phyloP scores from a whole-genome alignment of 352 stramenopile genomes.

The Phytophthora europaea region DNA sequence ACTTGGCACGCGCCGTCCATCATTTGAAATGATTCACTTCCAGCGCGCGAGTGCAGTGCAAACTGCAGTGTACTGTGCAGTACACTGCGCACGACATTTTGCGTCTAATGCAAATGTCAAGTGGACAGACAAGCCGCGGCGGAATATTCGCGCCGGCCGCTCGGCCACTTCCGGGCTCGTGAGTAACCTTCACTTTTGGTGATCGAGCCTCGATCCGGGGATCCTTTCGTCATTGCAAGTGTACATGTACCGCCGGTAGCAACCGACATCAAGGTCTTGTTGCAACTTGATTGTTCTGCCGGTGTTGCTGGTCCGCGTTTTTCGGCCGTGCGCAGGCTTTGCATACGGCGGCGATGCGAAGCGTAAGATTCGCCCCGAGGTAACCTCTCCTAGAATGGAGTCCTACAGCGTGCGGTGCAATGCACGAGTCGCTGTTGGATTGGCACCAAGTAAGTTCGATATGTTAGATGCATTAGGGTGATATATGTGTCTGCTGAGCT shows the following conservation, averaged over 20 bases:
- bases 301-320: neutral
- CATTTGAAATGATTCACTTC: constrained; percentile 2
- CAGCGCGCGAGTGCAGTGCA: constrained; percentile 1
- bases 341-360: neutral
- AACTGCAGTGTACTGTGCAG: neutral
- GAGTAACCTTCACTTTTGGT: constrained; percentile 22
- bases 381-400: too few species aligned
- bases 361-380: too few species aligned
- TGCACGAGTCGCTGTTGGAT: too few species aligned
- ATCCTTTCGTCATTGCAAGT: neutral
- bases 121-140: constrained; percentile 18
- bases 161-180: neutral
- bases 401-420: too few species aligned
- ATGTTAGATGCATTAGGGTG: too few species aligned
- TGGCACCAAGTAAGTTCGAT: too few species aligned
- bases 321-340: neutral
- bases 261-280: neutral
- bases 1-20: neutral
- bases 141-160: constrained; percentile 21
- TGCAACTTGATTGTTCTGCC: neutral
- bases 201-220: neutral
- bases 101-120: constrained; percentile 8
- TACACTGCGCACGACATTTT: neutral
- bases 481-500: too few species aligned
- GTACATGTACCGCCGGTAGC: neutral